Conservation (phyloP, 345 rosid genomes). For the Eucalyptus erythrocorys region DNA sequence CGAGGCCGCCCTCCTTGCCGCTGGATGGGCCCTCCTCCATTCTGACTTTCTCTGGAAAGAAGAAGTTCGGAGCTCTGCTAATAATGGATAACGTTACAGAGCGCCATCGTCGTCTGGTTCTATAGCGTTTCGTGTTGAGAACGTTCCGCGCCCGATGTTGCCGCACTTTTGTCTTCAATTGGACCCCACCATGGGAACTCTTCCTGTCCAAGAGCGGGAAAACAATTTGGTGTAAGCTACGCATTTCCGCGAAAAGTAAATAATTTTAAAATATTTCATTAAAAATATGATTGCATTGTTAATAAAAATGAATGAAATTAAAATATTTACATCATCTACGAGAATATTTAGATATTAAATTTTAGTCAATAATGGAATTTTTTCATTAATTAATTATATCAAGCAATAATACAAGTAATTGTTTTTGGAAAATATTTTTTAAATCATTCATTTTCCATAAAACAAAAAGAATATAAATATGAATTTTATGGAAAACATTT, state of each 20-base stretch:
- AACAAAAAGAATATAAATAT: too few relatives aligned
- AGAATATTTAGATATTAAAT: too few relatives aligned
- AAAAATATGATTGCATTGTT: too few relatives aligned
- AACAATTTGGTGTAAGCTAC: too few relatives aligned
- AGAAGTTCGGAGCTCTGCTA: not conserved
- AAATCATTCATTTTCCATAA: too few relatives aligned
- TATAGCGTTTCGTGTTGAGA: not conserved
- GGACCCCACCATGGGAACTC: not conserved
- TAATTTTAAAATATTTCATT: too few relatives aligned
- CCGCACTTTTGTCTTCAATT: not conserved
- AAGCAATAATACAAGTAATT: rapidly evolving
- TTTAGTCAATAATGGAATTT: too few relatives aligned
- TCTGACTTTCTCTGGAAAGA: not conserved
- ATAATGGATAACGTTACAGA: not conserved
- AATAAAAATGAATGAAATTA: too few relatives aligned
- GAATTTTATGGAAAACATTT: too few relatives aligned
- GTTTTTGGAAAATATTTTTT: too few relatives aligned
- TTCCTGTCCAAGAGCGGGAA: not conserved
- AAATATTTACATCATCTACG: rapidly evolving
- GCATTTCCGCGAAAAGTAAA: too few relatives aligned
- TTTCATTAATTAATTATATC: too few relatives aligned
- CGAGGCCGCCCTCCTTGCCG: not conserved
- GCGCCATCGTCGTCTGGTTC: not conserved
- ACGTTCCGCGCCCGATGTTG: not conserved
- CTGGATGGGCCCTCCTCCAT: not conserved